phyloP scores from a whole-genome alignment of 2,329 filamentous ascomycete species.

The Microascus cirrosus region DNA sequence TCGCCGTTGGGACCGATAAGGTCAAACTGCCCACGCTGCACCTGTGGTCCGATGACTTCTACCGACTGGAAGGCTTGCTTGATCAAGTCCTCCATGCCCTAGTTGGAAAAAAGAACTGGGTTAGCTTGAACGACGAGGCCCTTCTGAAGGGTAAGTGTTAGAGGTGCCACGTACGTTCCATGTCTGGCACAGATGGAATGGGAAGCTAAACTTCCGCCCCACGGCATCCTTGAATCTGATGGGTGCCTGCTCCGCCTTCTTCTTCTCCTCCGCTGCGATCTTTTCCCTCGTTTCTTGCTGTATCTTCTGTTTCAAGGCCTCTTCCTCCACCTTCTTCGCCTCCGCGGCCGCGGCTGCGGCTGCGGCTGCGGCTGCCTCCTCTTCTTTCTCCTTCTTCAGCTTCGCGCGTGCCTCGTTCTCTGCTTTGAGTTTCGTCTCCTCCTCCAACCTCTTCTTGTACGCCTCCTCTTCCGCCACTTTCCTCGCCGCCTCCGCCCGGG shows the following conservation, averaged over 20 bases:
- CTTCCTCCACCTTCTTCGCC: slow-evolving; percentile 38
- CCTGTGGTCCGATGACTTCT: slow-evolving; percentile 63
- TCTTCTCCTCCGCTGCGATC: slow-evolving; percentile 34
- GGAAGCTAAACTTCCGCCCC: slow-evolving; percentile 85
- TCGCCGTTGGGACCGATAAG: slow-evolving; percentile 68
- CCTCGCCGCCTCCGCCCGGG: slow-evolving; percentile 17
- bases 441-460: slow-evolving; percentile 11
- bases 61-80: slow-evolving; percentile 75
- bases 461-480: slow-evolving; percentile 10
- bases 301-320: slow-evolving; percentile 41
- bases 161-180: slow-evolving; percentile 55
- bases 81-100: slow-evolving; percentile 83
- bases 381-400: slow-evolving; percentile 19
- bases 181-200: slow-evolving; percentile 72
- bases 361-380: slow-evolving; percentile 22
- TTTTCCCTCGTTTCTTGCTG: slow-evolving; percentile 43
- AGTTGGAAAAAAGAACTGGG: neutral
- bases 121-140: neutral
- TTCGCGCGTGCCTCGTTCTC: slow-evolving; percentile 27
- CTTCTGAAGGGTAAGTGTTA: neutral
- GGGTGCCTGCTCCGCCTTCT: slow-evolving; percentile 53
- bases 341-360: slow-evolving; percentile 24
- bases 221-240: slow-evolving; percentile 90
- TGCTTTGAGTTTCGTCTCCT: slow-evolving; percentile 20
- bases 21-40: slow-evolving; percentile 71